Percentiles rank a stretch among this genome's conserved stretches.
Evolutionary conservation across 225 moss, liverwort and hornwort species (phyloP).

Genomic region (Physcomitrellopsis africana): DNA sequence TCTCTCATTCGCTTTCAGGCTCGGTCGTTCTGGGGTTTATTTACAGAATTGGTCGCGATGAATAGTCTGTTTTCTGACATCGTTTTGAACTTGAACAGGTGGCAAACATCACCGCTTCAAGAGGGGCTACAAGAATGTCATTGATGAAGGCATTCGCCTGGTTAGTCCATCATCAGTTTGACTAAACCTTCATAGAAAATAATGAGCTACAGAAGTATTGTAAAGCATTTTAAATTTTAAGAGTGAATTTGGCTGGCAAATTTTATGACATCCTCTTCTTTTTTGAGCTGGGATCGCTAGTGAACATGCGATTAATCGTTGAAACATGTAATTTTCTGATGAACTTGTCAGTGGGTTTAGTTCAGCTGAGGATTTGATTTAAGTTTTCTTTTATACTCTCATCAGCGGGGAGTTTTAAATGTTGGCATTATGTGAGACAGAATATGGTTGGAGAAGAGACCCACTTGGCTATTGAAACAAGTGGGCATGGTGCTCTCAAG

Average conservation of each 20-base stretch:
- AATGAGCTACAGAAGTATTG: neutral
- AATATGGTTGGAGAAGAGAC: constrained; percentile 81
- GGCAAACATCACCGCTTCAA: constrained; percentile 99
- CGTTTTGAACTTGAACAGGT: constrained; percentile 52
- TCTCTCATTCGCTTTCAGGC: neutral
- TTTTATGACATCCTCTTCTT: neutral
- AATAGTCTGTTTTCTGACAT: no score
- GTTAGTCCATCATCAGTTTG: constrained; percentile 40
- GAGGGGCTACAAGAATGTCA: constrained; percentile 96
- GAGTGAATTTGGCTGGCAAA: neutral
- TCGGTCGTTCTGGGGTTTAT: neutral
- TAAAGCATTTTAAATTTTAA: neutral
- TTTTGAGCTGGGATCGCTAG: neutral
- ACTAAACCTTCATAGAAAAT: no score
- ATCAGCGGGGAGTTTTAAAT: constrained; percentile 9
- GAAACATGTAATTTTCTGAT: no score
- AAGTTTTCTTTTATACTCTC: constrained; percentile 4
- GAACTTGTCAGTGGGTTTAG: no score
- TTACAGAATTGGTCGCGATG: no score
- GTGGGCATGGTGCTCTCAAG: constrained; percentile 94
- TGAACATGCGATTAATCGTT: no score
- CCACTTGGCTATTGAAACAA: constrained; percentile 96
- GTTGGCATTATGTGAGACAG: constrained; percentile 43
- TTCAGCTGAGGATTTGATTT: neutral
- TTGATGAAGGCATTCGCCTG: constrained; percentile 96